Conservation (phyloP, 306 rosid genomes). For the Mimosa pudica region DNA sequence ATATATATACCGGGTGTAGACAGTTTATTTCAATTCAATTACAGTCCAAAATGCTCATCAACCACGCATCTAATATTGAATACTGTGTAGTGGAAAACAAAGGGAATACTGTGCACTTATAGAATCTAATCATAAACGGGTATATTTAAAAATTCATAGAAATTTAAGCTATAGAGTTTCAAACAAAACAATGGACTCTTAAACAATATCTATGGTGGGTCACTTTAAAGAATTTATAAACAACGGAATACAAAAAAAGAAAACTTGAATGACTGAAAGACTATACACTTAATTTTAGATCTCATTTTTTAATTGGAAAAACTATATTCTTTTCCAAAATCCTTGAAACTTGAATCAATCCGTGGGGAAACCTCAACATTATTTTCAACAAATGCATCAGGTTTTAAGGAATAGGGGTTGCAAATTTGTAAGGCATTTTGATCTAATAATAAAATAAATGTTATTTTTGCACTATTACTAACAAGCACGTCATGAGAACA, state of each 20-base stretch:
- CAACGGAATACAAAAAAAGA: background rate
- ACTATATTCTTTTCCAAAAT: conserved; percentile 1
- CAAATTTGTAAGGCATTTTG: conserved; percentile 4
- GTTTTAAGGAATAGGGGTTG: conserved; percentile 2
- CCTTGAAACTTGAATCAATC: conserved; percentile 4
- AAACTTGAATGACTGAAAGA: background rate
- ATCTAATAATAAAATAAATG: conserved; percentile 5
- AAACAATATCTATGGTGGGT: conserved; percentile 20
- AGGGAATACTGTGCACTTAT: background rate
- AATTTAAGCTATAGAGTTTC: conserved; percentile 4
- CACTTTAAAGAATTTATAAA: conserved; percentile 20
- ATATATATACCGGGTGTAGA: background rate
- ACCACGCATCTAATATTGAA: conserved; percentile 21
- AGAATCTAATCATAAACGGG: conserved; percentile 20
- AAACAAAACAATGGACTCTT: conserved; percentile 27
- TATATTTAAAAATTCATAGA: background rate
- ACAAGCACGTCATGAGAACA: conserved; percentile 11
- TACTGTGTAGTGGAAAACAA: background rate
- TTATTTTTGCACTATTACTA: conserved; percentile 26
- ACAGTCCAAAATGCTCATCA: conserved; percentile 13
- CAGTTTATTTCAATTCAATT: background rate
- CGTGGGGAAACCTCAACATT: conserved; percentile 23
- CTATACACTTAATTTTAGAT: background rate
- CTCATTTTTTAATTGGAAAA: background rate
- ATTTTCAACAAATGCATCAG: conserved; percentile 11